Evolutionary conservation across 2,329 filamentous ascomycete species (phyloP).

Genomic region (Teratosphaeriaceae sp.): DNA sequence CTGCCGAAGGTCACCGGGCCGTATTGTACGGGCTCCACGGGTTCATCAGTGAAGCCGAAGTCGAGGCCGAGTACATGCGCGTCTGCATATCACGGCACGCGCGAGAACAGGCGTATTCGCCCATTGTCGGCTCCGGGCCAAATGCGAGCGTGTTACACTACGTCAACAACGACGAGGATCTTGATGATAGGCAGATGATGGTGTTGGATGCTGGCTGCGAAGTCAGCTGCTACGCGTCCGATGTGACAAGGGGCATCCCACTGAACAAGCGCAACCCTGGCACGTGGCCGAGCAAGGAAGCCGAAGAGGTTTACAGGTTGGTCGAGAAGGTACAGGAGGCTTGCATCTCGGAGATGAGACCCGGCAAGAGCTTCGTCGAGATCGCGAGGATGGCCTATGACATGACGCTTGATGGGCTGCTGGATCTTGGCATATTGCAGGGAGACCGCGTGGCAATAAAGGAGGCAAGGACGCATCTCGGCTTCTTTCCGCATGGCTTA

Average conservation of each 20-base stretch:
- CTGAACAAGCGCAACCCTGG: slow-evolving; percentile 48
- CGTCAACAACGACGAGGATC: slow-evolving; percentile 65
- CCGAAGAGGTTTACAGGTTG: slow-evolving; percentile 65
- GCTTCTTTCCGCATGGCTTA: slow-evolving; percentile 45
- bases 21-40: slow-evolving; percentile 59
- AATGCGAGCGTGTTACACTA: slow-evolving; percentile 88
- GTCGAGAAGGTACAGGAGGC: slow-evolving; percentile 80
- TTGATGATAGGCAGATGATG: slow-evolving; percentile 64
- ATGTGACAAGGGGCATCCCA: slow-evolving; percentile 70
- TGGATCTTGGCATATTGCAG: slow-evolving; percentile 68
- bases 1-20: slow-evolving; percentile 66
- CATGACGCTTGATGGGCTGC: slow-evolving; percentile 72
- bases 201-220: slow-evolving; percentile 86
- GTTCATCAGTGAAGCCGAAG: slow-evolving; percentile 71
- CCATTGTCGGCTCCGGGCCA: slow-evolving; percentile 79
- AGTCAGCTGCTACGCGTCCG: slow-evolving; percentile 72
- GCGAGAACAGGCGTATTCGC: slow-evolving; percentile 73
- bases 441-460: slow-evolving; percentile 45
- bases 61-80: slow-evolving; percentile 70
- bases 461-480: slow-evolving; percentile 34
- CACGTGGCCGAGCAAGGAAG: slow-evolving; percentile 59
- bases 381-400: slow-evolving; percentile 52
- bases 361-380: slow-evolving; percentile 70
- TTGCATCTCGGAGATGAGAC: slow-evolving; percentile 64
- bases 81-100: slow-evolving; percentile 67